Conservation (phyloP, 2,329 filamentous ascomycete genomes). For the Monilinia vaccinii-corymbosi region DNA sequence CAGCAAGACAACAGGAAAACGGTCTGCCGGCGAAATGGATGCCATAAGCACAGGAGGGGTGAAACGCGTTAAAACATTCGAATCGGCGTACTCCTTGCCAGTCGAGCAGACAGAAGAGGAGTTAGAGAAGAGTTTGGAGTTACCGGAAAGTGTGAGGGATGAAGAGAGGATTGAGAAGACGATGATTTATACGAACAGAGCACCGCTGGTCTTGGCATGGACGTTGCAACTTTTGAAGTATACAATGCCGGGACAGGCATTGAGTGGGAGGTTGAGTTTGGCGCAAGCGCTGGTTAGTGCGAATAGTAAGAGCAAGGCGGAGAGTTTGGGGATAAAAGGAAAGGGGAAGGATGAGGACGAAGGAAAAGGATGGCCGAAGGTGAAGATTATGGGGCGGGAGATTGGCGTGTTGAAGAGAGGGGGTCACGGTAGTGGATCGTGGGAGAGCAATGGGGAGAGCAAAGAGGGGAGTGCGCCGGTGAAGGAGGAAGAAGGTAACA, state of each 20-base stretch:
- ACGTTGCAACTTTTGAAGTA: constrained; percentile 63
- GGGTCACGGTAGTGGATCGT: constrained; percentile 43
- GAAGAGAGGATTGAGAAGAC: constrained; percentile 51
- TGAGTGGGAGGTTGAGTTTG: constrained; percentile 74
- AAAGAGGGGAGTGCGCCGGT: constrained; percentile 1
- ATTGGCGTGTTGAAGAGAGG: constrained; percentile 68
- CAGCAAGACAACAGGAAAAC: constrained; percentile 21
- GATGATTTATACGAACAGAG: constrained; percentile 64
- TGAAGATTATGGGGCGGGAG: constrained; percentile 64
- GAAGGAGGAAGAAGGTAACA: neutral
- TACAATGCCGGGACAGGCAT: constrained; percentile 78
- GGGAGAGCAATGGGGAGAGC: constrained; percentile 6
- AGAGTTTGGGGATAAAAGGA: constrained; percentile 11
- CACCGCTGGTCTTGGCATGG: constrained; percentile 75
- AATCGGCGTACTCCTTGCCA: constrained; percentile 24
- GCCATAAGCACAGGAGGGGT: constrained; percentile 8
- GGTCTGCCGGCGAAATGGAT: constrained; percentile 14
- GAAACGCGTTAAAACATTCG: constrained; percentile 20
- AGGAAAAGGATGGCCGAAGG: constrained; percentile 44
- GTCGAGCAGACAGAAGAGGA: constrained; percentile 39
- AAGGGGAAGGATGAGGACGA: constrained; percentile 7
- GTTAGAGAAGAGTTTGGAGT: constrained; percentile 51
- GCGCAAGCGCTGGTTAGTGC: constrained; percentile 77
- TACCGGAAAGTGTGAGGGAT: constrained; percentile 45
- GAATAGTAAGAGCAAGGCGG: constrained; percentile 61